Evolutionary conservation across 2,329 filamentous ascomycete species (phyloP), one percentile per base, ranked within the genome.

Genomic region (Aureobasidium sp.): DNA sequence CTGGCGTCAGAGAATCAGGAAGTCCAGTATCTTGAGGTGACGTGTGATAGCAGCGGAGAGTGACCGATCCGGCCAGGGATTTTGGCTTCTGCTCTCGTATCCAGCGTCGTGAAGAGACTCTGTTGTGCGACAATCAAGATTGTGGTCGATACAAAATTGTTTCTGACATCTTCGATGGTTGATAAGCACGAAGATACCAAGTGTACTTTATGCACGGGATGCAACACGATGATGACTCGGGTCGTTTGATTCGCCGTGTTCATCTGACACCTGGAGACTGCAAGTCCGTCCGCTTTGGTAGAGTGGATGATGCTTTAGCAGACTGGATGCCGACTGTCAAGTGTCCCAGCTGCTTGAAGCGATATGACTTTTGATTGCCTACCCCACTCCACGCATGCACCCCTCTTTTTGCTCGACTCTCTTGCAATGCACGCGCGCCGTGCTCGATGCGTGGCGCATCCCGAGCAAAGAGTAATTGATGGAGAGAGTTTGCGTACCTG

Each of bases 401-500:
- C 45, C 57, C 57, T 59, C 57, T 59, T 59, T 47, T n/a, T 27
- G 32, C 37, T 36, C 55, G 21, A 41, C 21, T 50, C 36, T 59
- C 55, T 39, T 41, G 45, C 44, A 41, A 10, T 42, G 8, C 45
- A 32, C 36, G 32, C 42, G 45, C 45, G 45, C 45, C 16, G 8
- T 25, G 16, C 13, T n/a, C 34, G 25, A 44, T 37, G 29, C 42
- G 30, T 25, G 57, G 45, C 57, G 34, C 27, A n/a, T n/a, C 36
- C n/a, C 27, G 27, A 59, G 57, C 25, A 59, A 30, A 11, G 14
- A 29, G 16, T 6, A 21, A 41, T 39, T 27, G 32, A 45, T 34
- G 16, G 42, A 59, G 21, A 59, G 57, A 25, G 39, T 48, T 42
- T 50, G 45, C 57, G 57, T 59, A 59, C 57, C 57, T 59, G 57